Percentiles rank a stretch among this genome's conserved stretches.
Evolutionary conservation across 1,284 basidiomycete genomes (phyloP).

Genomic region (Rhodotorula sp.): DNA sequence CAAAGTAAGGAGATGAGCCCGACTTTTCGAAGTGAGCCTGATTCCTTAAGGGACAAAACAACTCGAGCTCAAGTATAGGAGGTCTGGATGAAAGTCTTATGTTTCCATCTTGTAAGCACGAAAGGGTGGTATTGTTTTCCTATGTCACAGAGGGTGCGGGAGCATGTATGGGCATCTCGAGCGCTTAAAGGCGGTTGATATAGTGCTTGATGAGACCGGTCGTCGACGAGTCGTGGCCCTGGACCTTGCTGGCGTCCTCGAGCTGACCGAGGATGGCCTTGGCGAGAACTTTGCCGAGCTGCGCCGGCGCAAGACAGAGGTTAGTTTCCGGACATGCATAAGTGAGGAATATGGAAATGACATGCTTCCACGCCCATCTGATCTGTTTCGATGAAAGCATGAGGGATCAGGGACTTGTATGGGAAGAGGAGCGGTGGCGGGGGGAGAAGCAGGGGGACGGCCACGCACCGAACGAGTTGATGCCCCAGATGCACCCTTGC

Average conservation of each 20-base stretch:
- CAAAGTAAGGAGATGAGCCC: too few relatives aligned
- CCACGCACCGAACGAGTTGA: constrained; percentile 86
- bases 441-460: background rate
- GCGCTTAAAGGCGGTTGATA: constrained; percentile 31
- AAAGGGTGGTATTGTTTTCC: too few relatives aligned
- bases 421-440: background rate
- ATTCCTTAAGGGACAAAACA: too few relatives aligned
- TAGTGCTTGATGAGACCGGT: constrained; percentile 92
- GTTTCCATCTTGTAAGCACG: too few relatives aligned
- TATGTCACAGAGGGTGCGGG: too few relatives aligned
- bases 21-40: too few relatives aligned
- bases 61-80: too few relatives aligned
- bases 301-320: constrained; percentile 59
- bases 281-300: constrained; percentile 90
- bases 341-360: background rate
- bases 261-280: constrained; percentile 92
- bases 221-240: constrained; percentile 88
- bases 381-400: constrained; percentile 54
- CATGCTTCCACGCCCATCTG: constrained; percentile 95
- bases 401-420: background rate
- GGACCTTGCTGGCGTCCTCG: constrained; percentile 73
- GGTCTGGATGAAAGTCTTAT: too few relatives aligned
- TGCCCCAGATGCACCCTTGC: constrained; percentile 95
- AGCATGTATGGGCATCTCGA: background rate
- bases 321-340: constrained; percentile 50